These are phyloP conservation scores for Orbilia quercus DNA, from an alignment of 2,329 filamentous ascomycete species.

Conservation along the genomic window DNA sequence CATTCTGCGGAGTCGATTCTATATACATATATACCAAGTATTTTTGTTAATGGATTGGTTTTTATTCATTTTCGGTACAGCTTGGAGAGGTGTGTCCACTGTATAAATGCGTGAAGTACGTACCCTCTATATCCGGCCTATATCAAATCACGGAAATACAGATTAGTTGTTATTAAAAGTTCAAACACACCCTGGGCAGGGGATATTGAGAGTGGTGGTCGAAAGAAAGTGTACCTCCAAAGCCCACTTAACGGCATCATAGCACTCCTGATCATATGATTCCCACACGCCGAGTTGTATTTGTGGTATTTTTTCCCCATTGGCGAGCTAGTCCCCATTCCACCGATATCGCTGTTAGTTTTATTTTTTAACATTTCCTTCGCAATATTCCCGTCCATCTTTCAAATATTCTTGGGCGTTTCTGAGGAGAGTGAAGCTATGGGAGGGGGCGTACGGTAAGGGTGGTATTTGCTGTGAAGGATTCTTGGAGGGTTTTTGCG, in stretches of 20 bases:
- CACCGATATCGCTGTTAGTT: slow-evolving; percentile 22
- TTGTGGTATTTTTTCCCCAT: slow-evolving; percentile 75
- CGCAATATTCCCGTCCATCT: too few species aligned
- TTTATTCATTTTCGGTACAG: not conserved
- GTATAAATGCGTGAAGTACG: not conserved
- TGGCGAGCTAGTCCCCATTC: slow-evolving; percentile 67
- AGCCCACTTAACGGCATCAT: slow-evolving; percentile 70
- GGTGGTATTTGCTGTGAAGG: slow-evolving; percentile 39
- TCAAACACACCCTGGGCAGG: not conserved
- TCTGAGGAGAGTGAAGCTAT: not conserved
- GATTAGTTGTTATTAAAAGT: not conserved
- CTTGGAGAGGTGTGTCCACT: not conserved
- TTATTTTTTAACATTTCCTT: too few species aligned
- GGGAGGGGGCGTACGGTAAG: slow-evolving; percentile 31
- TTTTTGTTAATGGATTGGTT: not conserved
- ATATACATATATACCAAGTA: not conserved
- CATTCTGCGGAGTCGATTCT: slow-evolving; percentile 72
- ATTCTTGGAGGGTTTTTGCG: slow-evolving; percentile 29
- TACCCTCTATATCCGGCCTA: slow-evolving; percentile 57
- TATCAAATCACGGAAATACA: not conserved
- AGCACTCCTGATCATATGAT: slow-evolving; percentile 73
- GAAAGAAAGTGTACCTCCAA: slow-evolving; percentile 64
- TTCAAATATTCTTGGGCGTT: not conserved
- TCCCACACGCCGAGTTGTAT: slow-evolving; percentile 81
- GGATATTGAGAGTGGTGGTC: slow-evolving; percentile 60